These are phyloP conservation scores for Pilatotrama ljubarskyi DNA, from an alignment of 768 basidiomycete genomes.

Conservation along the genomic window DNA sequence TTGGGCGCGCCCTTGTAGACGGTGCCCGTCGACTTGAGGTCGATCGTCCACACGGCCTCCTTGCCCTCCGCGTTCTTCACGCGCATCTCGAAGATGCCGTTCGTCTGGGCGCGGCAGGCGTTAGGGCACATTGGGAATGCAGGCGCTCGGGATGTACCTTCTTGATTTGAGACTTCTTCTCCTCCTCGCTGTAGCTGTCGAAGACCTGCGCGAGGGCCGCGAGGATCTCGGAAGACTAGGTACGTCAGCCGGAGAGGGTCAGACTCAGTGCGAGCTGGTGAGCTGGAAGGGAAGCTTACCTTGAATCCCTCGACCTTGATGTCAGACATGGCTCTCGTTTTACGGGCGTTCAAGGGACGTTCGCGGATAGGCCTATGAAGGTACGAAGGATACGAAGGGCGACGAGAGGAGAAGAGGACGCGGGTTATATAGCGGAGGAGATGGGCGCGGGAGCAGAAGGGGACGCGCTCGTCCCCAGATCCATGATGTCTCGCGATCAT, in stretches of 20 bases:
- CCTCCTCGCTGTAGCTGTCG: slow-evolving; percentile 51
- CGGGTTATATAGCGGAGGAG: slow-evolving; percentile 10
- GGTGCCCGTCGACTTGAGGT: slow-evolving; percentile 81
- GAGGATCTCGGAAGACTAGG: slow-evolving; percentile 69
- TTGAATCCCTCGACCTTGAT: slow-evolving; percentile 77
- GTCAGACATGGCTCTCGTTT: slow-evolving; percentile 53
- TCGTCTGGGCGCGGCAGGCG: slow-evolving; percentile 50
- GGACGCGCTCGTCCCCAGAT: slow-evolving; percentile 4
- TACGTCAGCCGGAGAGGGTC: not conserved
- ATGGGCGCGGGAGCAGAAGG: slow-evolving; percentile 12
- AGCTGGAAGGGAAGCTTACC: slow-evolving; percentile 36
- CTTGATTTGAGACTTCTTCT: slow-evolving; percentile 71
- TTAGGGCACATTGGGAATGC: not conserved
- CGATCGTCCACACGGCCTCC: slow-evolving; percentile 85
- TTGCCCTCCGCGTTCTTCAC: slow-evolving; percentile 73
- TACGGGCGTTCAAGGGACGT: slow-evolving; percentile 1
- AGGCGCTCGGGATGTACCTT: slow-evolving; percentile 49
- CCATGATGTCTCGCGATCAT: slow-evolving; percentile 18
- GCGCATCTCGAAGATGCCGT: slow-evolving; percentile 84
- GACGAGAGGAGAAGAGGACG: not conserved
- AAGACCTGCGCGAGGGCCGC: slow-evolving; percentile 53
- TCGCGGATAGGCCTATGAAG: too few species aligned
- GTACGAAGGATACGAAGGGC: slow-evolving; percentile 1
- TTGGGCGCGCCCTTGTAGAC: slow-evolving; percentile 72
- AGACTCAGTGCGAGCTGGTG: not conserved